Evolutionary conservation across 176 grass and related monocot species (phyloP).

Genomic region (Areca catechu): DNA sequence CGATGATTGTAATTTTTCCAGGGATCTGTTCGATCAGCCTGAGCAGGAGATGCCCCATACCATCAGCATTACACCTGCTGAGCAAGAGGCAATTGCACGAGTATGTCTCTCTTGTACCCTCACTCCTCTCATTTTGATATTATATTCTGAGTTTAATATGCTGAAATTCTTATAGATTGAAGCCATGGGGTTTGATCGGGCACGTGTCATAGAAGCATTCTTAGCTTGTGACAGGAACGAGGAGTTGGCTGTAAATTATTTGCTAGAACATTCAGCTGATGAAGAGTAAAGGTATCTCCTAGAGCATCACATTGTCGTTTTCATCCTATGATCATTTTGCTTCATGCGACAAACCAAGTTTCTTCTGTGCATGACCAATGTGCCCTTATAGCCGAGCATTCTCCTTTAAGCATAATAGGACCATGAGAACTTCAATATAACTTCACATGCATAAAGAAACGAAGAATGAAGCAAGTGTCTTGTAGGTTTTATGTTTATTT

Average conservation of each 20-base stretch:
- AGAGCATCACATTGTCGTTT: no score
- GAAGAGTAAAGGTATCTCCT: slow-evolving; percentile 45
- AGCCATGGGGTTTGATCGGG: slow-evolving; percentile 84
- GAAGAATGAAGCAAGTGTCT: no score
- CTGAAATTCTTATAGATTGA: slow-evolving; percentile 47
- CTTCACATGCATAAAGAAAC: no score
- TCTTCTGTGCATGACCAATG: no score
- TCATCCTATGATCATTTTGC: no score
- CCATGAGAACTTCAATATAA: no score
- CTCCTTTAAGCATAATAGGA: no score
- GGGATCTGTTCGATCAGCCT: slow-evolving; percentile 65
- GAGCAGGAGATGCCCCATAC: slow-evolving; percentile 89
- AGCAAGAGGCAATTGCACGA: slow-evolving; percentile 78
- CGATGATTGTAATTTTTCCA: slow-evolving; percentile 9
- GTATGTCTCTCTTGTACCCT: slow-evolving; percentile 27
- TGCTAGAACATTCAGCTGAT: slow-evolving; percentile 74
- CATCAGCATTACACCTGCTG: slow-evolving; percentile 76
- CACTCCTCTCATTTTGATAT: background rate
- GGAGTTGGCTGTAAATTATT: slow-evolving; percentile 83
- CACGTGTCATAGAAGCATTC: slow-evolving; percentile 78
- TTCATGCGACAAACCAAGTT: no score
- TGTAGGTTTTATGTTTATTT: no score
- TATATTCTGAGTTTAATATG: background rate
- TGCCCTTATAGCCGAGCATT: no score
- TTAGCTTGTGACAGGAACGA: slow-evolving; percentile 89